Evolutionary conservation across 176 grass and related monocot genomes (phyloP).

Genomic region (Carex scoparia): DNA sequence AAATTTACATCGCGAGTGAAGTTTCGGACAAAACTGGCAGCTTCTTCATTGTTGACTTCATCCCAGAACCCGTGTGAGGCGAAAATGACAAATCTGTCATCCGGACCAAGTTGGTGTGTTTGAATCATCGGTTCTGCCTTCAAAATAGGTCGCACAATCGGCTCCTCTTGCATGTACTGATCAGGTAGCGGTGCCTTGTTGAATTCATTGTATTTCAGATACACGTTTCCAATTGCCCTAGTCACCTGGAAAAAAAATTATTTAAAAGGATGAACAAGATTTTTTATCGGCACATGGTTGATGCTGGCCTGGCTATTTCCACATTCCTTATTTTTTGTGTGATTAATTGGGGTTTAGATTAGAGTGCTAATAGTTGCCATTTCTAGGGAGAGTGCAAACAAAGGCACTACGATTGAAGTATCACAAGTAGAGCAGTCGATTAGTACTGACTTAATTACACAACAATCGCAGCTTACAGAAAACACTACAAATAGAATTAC

Average conservation of each 20-base stretch:
- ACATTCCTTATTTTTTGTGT: neutral
- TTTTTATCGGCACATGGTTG: neutral
- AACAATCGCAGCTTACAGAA: neutral
- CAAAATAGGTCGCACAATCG: slow-evolving; percentile 42
- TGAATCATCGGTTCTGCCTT: slow-evolving; percentile 37
- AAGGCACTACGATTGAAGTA: neutral
- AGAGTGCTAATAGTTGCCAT: neutral
- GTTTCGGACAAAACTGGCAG: slow-evolving; percentile 32
- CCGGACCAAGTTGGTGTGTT: slow-evolving; percentile 24
- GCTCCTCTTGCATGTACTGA: slow-evolving; percentile 28
- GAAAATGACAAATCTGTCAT: slow-evolving; percentile 58
- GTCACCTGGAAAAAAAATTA: slow-evolving; percentile 29
- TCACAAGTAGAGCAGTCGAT: too few relatives aligned
- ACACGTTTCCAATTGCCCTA: slow-evolving; percentile 48
- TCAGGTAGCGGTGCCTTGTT: slow-evolving; percentile 32
- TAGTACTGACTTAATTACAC: too few relatives aligned
- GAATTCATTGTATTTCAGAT: slow-evolving; percentile 48
- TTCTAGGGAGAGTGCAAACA: neutral
- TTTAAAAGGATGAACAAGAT: neutral
- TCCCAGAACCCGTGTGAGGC: slow-evolving; percentile 56
- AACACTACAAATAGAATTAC: neutral
- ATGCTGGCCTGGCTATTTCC: too few relatives aligned
- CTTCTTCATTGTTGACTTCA: slow-evolving; percentile 41
- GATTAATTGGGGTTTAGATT: neutral
- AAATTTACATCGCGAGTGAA: slow-evolving; percentile 33